Evolutionary conservation across 2,329 filamentous ascomycete species (phyloP), one percentile per base, ranked within the genome.

Genomic region (Leptographium lundbergii): DNA sequence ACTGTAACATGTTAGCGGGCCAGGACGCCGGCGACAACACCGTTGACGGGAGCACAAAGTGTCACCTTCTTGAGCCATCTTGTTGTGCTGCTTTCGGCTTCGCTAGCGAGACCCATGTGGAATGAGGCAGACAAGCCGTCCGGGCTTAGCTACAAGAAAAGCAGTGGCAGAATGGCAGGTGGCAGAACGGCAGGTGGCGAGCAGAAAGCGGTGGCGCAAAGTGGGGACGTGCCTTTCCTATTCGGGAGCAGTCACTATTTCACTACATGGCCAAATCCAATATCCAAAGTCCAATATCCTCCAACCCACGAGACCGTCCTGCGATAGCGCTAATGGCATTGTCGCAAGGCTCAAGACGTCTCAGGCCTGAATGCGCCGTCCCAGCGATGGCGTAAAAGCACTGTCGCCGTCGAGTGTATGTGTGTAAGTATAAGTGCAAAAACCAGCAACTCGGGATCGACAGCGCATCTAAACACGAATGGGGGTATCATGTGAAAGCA

Each of bases 381-480:
- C 71, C 61, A 63, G 70, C 76, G 75, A 80, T 80, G 79, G 77
- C 77, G 77, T 72, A 73, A 61, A 56, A 73, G 77, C 77, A 80
- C 79, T 80, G 71, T 80, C 76, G 76, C 71, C 73, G 76, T 75
- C 76, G 76, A 79, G 73, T 67, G 48, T 48, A 54, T 29, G 36
- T 39, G 36, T 39, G 48, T 48, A 56, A 24, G 50, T 32, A 50
- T 32, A 50, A 52, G 56, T 39, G n/a, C 9, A 25, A n/a, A 50
- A 60, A 48, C 57, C 61, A 61, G 59, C 61, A 57, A 58, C 62
- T 64, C 61, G 45, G 51, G 17, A 65, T 63, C 64, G 74, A 77
- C 74, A 76, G 75, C 75, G 74, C 76, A 78, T 77, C 67, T 68
- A 75, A 77, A 78, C 73, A 76, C 74, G 70, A 65, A 74, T 78